Conservation (phyloP, 768 basidiomycete species). For the Boletus fagicola region DNA sequence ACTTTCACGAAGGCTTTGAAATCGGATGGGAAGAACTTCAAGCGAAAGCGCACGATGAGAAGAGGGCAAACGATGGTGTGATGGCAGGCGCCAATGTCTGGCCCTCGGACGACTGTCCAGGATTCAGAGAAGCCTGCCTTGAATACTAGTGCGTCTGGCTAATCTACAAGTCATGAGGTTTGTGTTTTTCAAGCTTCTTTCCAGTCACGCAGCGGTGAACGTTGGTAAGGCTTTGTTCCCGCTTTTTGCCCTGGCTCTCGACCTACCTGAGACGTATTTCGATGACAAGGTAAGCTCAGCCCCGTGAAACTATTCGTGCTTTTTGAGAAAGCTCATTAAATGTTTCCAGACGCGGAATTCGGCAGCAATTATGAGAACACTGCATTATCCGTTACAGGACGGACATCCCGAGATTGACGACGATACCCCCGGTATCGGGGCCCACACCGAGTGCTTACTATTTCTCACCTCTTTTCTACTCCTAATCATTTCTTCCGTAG, state of each 20-base stretch:
- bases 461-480: not conserved
- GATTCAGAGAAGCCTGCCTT: conserved; percentile 58
- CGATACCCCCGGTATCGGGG: conserved; percentile 78
- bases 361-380: conserved; percentile 61
- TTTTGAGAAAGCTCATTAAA: not conserved
- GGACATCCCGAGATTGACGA: conserved; percentile 50
- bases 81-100: conserved; percentile 79
- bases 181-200: conserved; percentile 23
- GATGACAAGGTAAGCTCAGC: conserved; percentile 54
- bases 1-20: conserved; percentile 90
- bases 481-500: conserved; percentile 23
- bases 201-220: conserved; percentile 49
- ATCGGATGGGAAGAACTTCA: conserved; percentile 67
- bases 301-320: not conserved
- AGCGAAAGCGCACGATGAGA: conserved; percentile 23
- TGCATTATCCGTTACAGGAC: conserved; percentile 77
- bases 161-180: conserved; percentile 16
- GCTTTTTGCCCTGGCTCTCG: conserved; percentile 66
- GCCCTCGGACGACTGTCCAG: conserved; percentile 61
- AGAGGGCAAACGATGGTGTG: conserved; percentile 43
- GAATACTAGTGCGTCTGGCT: conserved; percentile 58
- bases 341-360: conserved; percentile 52
- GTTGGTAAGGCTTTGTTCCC: conserved; percentile 63
- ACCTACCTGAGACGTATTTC: conserved; percentile 60
- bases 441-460: conserved; percentile 63